phyloP scores from a whole-genome alignment of 805 yeast genomes.

The Zygotorulaspora florentina region DNA sequence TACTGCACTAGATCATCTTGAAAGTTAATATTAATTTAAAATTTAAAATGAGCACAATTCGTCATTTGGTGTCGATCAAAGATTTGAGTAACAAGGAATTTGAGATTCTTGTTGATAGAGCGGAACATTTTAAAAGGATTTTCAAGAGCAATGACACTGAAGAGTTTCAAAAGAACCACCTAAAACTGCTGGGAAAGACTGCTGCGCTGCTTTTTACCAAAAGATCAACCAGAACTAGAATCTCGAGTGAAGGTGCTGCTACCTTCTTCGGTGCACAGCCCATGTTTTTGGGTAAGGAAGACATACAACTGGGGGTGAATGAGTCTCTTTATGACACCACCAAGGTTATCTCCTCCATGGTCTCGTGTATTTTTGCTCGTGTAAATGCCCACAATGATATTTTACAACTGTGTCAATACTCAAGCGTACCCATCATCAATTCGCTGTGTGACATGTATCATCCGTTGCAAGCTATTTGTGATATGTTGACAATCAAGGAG shows the following conservation, averaged over 20 bases:
- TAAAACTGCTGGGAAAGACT: conserved; percentile 70
- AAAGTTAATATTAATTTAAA: not conserved
- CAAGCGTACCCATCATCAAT: conserved; percentile 87
- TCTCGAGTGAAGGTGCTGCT: conserved; percentile 92
- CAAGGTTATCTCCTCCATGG: conserved; percentile 89
- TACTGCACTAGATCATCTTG: not conserved
- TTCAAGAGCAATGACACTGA: conserved; percentile 51
- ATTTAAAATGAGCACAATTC: conserved; percentile 19
- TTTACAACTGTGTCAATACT: conserved; percentile 67
- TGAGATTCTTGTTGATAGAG: conserved; percentile 64
- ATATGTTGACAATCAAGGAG: conserved; percentile 81
- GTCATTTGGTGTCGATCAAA: conserved; percentile 80
- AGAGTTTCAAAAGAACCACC: conserved; percentile 37
- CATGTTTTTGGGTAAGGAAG: conserved; percentile 93
- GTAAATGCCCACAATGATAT: conserved; percentile 84
- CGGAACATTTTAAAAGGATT: conserved; percentile 58
- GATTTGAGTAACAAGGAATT: conserved; percentile 75
- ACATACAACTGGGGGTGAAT: conserved; percentile 93
- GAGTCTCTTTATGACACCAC: conserved; percentile 88
- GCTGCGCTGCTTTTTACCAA: conserved; percentile 82
- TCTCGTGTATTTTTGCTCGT: conserved; percentile 95
- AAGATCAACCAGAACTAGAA: conserved; percentile 92
- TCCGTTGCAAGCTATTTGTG: conserved; percentile 94
- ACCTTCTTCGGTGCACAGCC: conserved; percentile 92
- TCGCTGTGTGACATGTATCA: conserved; percentile 90